Conservation (phyloP, 306 rosid species). For the Prinsepia uniflora region DNA sequence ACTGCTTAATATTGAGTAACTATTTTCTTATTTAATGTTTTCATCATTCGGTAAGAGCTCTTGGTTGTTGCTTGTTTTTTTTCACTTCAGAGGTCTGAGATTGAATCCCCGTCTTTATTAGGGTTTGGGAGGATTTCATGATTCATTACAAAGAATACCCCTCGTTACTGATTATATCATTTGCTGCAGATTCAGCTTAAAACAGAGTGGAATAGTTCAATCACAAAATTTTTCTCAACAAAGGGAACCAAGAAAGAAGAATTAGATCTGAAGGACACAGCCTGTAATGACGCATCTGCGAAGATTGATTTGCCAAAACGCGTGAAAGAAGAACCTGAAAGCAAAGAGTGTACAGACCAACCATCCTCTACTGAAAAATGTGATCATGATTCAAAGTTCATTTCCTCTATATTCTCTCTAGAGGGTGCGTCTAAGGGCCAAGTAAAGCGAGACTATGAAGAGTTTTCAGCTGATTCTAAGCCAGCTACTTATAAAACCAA, state of each 20-base stretch:
- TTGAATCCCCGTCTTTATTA: background rate
- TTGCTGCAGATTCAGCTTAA: slow-evolving; percentile 60
- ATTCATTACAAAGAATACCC: slow-evolving; percentile 1
- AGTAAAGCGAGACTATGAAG: slow-evolving; percentile 51
- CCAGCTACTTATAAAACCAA: slow-evolving; percentile 23
- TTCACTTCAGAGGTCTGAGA: background rate
- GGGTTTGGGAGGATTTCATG: slow-evolving; percentile 8
- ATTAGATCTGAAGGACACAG: slow-evolving; percentile 29
- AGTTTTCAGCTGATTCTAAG: slow-evolving; percentile 40
- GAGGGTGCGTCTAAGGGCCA: slow-evolving; percentile 30
- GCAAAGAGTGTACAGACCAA: background rate
- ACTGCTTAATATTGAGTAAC: background rate
- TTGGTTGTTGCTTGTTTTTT: background rate
- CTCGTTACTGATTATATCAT: slow-evolving; percentile 13
- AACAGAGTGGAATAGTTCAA: slow-evolving; percentile 45
- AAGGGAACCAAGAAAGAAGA: slow-evolving; percentile 46
- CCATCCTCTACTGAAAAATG: slow-evolving; percentile 25
- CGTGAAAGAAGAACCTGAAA: slow-evolving; percentile 32
- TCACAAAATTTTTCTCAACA: slow-evolving; percentile 59
- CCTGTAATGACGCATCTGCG: slow-evolving; percentile 12
- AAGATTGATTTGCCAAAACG: slow-evolving; percentile 32
- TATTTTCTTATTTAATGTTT: background rate
- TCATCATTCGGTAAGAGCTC: background rate
- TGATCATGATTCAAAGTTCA: slow-evolving; percentile 29
- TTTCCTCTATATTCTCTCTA: slow-evolving; percentile 17